phyloP scores from a whole-genome alignment of 306 rosid genomes.

The Vigna angularis region DNA sequence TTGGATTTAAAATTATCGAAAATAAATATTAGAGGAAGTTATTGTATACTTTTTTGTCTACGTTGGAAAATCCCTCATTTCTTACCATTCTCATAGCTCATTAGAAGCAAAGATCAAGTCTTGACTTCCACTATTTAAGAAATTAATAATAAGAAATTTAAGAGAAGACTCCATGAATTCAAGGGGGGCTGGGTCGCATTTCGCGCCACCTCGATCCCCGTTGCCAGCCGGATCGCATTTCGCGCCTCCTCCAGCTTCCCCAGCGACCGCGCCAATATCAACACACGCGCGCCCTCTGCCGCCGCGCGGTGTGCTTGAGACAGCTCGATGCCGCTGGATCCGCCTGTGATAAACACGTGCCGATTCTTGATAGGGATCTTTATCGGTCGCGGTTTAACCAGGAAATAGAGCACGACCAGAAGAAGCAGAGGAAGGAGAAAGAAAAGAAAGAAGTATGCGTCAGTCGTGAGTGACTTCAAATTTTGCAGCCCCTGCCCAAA shows the following conservation, averaged over 20 bases:
- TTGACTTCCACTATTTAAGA: too few relatives aligned
- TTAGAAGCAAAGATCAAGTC: too few relatives aligned
- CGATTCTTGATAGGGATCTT: slow-evolving; percentile 79
- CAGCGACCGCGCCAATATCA: slow-evolving; percentile 78
- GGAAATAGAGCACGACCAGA: slow-evolving; percentile 59
- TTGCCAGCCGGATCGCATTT: slow-evolving; percentile 60
- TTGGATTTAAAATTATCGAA: too few relatives aligned
- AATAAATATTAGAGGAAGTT: too few relatives aligned
- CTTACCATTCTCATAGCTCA: too few relatives aligned
- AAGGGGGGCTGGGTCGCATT: too few relatives aligned
- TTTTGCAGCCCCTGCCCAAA: too few relatives aligned
- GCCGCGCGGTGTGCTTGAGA: slow-evolving; percentile 90
- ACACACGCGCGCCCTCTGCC: slow-evolving; percentile 80
- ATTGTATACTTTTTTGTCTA: too few relatives aligned
- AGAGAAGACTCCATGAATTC: too few relatives aligned
- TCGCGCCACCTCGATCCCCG: slow-evolving; percentile 76
- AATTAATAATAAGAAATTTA: too few relatives aligned
- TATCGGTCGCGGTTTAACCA: slow-evolving; percentile 74
- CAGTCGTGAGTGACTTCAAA: neutral
- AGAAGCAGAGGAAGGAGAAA: slow-evolving; percentile 52
- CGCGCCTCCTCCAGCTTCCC: slow-evolving; percentile 76
- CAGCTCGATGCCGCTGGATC: slow-evolving; percentile 96
- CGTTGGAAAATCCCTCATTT: too few relatives aligned
- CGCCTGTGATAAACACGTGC: slow-evolving; percentile 94
- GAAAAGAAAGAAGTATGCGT: slow-evolving; percentile 43